Evolutionary conservation across 2,329 filamentous ascomycete species (phyloP).

Genomic region (Penicillium expansum): DNA sequence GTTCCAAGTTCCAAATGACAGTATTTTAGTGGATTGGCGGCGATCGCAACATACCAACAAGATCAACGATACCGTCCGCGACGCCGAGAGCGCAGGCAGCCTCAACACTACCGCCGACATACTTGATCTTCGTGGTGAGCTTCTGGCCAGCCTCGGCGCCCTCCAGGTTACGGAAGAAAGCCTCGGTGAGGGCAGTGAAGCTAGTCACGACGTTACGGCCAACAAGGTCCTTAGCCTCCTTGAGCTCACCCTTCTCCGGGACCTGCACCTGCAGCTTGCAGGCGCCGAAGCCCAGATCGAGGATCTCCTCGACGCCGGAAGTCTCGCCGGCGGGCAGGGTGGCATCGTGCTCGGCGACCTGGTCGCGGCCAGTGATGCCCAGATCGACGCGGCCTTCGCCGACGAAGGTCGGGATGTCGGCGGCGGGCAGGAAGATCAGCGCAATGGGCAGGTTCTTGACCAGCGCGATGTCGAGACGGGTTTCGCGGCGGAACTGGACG

Average conservation of each 20-base stretch:
- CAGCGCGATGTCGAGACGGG: constrained; percentile 91
- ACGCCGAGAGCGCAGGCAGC: constrained; percentile 93
- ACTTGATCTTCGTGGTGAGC: constrained; percentile 82
- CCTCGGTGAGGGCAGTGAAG: constrained; percentile 78
- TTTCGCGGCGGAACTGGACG: constrained; percentile 94
- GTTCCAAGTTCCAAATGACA: no score
- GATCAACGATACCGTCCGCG: constrained; percentile 93
- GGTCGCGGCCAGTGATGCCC: constrained; percentile 91
- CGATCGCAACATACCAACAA: constrained; percentile 69
- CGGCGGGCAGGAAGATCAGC: constrained; percentile 92
- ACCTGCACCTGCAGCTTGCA: constrained; percentile 98
- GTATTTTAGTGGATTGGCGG: background rate
- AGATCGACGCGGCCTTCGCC: constrained; percentile 91
- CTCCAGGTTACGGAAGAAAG: constrained; percentile 82
- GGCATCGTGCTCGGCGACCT: constrained; percentile 86
- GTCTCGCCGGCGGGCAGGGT: constrained; percentile 35
- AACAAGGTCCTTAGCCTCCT: constrained; percentile 70
- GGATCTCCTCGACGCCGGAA: constrained; percentile 73
- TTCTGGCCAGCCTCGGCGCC: constrained; percentile 31
- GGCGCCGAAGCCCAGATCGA: constrained; percentile 85
- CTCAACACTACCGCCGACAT: constrained; percentile 94
- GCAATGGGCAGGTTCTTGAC: constrained; percentile 96
- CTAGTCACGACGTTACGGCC: constrained; percentile 94
- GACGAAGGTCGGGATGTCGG: constrained; percentile 96
- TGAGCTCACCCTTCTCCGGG: constrained; percentile 75